phyloP scores from a whole-genome alignment of 768 basidiomycete genomes.

The Naganishia randhawae region DNA sequence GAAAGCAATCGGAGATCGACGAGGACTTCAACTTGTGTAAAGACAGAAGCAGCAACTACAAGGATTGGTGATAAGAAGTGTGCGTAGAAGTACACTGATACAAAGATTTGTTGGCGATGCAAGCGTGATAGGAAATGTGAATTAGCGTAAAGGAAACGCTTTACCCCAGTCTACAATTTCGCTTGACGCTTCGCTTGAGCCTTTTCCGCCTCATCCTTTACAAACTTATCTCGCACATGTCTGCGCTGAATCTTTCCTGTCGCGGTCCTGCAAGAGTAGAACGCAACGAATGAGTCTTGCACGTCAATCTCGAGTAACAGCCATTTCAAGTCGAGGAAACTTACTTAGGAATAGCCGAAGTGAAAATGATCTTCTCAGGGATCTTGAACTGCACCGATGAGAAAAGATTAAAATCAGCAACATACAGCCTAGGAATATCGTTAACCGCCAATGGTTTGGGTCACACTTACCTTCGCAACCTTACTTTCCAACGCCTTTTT shows the following conservation, averaged over 20 bases:
- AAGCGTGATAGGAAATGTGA: background rate
- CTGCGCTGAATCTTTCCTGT: conserved; percentile 43
- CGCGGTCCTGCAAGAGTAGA: conserved; percentile 30
- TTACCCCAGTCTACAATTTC: conserved; percentile 22
- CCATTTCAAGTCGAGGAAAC: background rate
- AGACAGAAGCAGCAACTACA: too few species aligned
- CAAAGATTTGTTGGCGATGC: background rate
- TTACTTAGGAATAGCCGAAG: conserved; percentile 37
- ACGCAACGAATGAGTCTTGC: background rate
- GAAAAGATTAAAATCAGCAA: background rate
- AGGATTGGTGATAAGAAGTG: background rate
- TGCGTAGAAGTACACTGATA: background rate
- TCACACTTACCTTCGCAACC: conserved; percentile 29
- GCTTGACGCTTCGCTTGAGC: conserved; percentile 41
- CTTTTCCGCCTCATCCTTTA: conserved; percentile 49
- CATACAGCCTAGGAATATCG: conserved; percentile 10
- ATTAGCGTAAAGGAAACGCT: background rate
- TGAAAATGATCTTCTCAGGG: conserved; percentile 37
- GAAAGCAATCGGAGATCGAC: too few species aligned
- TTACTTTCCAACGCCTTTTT: conserved; percentile 33
- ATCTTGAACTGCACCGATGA: conserved; percentile 25
- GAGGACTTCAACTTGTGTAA: too few species aligned
- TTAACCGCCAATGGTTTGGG: conserved; percentile 26
- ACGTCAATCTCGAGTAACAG: background rate
- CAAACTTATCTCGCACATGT: conserved; percentile 41